Percentiles rank a stretch among this genome's conserved stretches.
Conservation (phyloP, 2,329 filamentous ascomycete genomes). For the Aurifilum marmelostoma region DNA sequence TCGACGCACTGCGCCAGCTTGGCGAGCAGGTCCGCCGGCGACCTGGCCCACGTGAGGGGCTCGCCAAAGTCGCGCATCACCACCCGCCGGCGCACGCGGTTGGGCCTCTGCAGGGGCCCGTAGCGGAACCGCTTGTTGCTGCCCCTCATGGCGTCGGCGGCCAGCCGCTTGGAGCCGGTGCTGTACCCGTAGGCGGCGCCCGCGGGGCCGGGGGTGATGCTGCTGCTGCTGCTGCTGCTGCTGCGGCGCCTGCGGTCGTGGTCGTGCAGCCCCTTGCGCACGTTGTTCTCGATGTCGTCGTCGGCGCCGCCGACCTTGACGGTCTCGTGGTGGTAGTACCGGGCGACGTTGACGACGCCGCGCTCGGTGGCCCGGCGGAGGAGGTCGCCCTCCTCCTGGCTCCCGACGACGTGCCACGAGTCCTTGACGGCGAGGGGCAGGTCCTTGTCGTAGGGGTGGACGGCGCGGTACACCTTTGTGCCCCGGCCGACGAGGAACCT, state of each 20-base stretch:
- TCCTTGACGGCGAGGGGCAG: background rate
- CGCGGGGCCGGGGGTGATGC: conserved; percentile 11
- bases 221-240: too few relatives aligned
- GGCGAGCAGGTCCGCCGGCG: conserved; percentile 36
- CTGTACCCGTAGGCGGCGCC: background rate
- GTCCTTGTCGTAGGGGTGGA: too few relatives aligned
- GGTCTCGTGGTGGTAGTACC: conserved; percentile 38
- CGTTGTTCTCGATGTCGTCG: conserved; percentile 30
- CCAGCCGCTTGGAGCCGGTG: background rate
- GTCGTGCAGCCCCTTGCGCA: background rate
- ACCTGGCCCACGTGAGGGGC: conserved; percentile 41
- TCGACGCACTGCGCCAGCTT: conserved; percentile 39
- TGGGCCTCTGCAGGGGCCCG: background rate
- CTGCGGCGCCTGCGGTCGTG: too few relatives aligned
- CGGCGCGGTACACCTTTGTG: too few relatives aligned
- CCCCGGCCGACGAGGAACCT: too few relatives aligned
- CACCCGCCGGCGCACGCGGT: background rate
- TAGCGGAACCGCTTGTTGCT: too few relatives aligned
- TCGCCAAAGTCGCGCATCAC: conserved; percentile 38
- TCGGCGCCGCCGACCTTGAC: conserved; percentile 34
- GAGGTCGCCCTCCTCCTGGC: conserved; percentile 46
- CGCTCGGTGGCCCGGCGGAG: conserved; percentile 39
- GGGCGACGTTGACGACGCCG: conserved; percentile 36
- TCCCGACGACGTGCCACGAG: conserved; percentile 41
- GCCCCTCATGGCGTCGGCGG: background rate